These are phyloP conservation scores for Platismatia glauca DNA, from an alignment of 495 filamentous ascomycete genomes.

Conservation along the genomic window DNA sequence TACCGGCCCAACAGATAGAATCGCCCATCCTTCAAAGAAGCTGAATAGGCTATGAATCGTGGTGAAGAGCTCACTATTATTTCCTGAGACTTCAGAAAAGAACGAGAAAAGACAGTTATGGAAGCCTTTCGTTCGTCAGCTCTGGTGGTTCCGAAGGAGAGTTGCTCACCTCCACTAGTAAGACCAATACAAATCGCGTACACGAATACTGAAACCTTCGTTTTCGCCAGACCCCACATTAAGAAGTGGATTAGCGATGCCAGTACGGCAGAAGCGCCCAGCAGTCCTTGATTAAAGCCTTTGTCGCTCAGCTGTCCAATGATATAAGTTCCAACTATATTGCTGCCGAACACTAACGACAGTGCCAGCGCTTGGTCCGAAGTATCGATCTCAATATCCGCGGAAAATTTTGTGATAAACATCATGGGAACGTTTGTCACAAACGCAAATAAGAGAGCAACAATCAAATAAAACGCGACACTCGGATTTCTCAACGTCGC, in stretches of 20 bases:
- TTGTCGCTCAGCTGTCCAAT: constrained; percentile 16
- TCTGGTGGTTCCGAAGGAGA: neutral
- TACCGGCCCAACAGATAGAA: constrained; percentile 17
- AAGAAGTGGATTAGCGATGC: constrained; percentile 13
- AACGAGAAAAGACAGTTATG: constrained; percentile 14
- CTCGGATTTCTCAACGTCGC: constrained; percentile 8
- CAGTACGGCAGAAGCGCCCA: constrained; percentile 9
- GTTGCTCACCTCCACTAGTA: constrained; percentile 3
- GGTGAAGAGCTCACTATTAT: constrained; percentile 15
- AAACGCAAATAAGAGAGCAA: constrained; percentile 10
- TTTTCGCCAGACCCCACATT: constrained; percentile 15
- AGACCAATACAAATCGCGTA: constrained; percentile 8
- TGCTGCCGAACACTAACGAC: constrained; percentile 8
- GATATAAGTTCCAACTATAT: constrained; percentile 14
- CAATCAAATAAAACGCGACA: constrained; percentile 14
- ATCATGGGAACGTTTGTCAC: constrained; percentile 21
- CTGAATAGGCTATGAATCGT: constrained; percentile 17
- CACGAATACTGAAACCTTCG: neutral
- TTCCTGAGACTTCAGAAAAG: constrained; percentile 15
- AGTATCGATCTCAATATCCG: constrained; percentile 9
- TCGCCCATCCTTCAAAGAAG: constrained; percentile 15
- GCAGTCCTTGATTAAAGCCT: constrained; percentile 6
- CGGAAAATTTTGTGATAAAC: constrained; percentile 18
- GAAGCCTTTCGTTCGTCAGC: constrained; percentile 5
- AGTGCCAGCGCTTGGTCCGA: constrained; percentile 18